These are phyloP conservation scores for Amylostereum areolatum DNA, from an alignment of 1,284 basidiomycete species.

Conservation along the genomic window DNA sequence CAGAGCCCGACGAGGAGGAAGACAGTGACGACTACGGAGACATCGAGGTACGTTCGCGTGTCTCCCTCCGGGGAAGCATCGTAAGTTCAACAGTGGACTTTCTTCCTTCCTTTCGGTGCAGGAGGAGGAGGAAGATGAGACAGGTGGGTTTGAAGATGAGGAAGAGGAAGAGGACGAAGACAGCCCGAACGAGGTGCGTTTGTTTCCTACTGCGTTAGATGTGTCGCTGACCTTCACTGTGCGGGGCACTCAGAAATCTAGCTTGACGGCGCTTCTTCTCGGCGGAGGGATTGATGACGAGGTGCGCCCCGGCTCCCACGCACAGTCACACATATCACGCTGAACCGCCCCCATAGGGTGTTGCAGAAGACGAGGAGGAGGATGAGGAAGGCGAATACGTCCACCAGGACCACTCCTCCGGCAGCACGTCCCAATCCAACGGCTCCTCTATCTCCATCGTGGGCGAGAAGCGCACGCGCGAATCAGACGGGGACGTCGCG, in stretches of 20 bases:
- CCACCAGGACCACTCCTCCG: conserved; percentile 31
- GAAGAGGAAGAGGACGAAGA: conserved; percentile 17
- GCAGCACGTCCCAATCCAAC: conserved; percentile 22
- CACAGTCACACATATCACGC: neutral
- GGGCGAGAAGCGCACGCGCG: conserved; percentile 31
- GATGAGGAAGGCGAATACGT: conserved; percentile 30
- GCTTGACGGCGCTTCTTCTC: conserved; percentile 21
- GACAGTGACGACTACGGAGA: conserved; percentile 26
- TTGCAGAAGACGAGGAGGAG: conserved; percentile 10
- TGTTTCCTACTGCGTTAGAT: neutral
- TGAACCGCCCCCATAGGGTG: neutral
- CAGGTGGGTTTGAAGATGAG: conserved; percentile 12
- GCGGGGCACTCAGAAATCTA: conserved; percentile 11
- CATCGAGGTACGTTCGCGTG: conserved; percentile 15
- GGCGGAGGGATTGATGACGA: conserved; percentile 8
- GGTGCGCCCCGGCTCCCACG: conserved; percentile 5
- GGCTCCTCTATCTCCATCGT: conserved; percentile 19
- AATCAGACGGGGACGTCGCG: conserved; percentile 25
- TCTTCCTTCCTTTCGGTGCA: conserved; percentile 2
- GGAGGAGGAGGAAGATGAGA: conserved; percentile 16
- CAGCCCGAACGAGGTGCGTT: conserved; percentile 10
- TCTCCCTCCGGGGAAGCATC: neutral
- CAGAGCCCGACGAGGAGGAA: conserved; percentile 13
- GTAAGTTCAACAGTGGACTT: neutral
- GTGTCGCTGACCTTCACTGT: neutral